Evolutionary conservation across 768 basidiomycete genomes (phyloP).

Genomic region (Boletus insuetus): DNA sequence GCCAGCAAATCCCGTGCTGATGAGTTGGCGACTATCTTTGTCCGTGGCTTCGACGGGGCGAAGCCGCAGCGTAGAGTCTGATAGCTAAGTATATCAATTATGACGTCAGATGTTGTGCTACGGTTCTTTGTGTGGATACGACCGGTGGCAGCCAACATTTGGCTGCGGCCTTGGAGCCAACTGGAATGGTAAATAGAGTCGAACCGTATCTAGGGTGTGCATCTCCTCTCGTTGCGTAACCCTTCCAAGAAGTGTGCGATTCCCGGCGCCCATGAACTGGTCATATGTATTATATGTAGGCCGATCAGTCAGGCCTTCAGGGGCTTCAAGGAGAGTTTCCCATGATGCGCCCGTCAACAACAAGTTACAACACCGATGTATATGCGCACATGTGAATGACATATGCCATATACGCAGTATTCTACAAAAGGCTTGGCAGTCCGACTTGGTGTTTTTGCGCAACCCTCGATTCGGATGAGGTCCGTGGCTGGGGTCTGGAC

Average conservation of each 20-base stretch:
- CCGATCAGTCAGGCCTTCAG: too few species aligned
- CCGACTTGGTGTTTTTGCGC: background rate
- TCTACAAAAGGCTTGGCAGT: background rate
- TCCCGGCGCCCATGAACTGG: background rate
- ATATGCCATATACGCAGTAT: background rate
- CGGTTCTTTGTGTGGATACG: background rate
- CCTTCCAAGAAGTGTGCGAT: too few species aligned
- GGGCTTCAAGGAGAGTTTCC: too few species aligned
- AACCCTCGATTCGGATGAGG: slow-evolving; percentile 12
- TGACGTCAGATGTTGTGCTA: background rate
- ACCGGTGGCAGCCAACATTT: background rate
- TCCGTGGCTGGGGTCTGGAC: slow-evolving; percentile 12
- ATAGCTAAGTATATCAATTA: background rate
- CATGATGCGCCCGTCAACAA: background rate
- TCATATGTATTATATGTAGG: too few species aligned
- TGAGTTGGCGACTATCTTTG: too few species aligned
- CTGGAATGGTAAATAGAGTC: background rate
- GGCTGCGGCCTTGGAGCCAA: background rate
- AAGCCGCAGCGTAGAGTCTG: too few species aligned
- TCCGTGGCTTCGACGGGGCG: too few species aligned
- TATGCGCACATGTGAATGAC: too few species aligned
- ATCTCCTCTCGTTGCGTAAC: too few species aligned
- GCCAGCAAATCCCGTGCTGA: too few species aligned
- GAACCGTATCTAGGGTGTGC: background rate
- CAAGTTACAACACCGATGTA: too few species aligned